Conservation (phyloP, 1,139 yeast species). For the Magnusiomyces sp. region DNA sequence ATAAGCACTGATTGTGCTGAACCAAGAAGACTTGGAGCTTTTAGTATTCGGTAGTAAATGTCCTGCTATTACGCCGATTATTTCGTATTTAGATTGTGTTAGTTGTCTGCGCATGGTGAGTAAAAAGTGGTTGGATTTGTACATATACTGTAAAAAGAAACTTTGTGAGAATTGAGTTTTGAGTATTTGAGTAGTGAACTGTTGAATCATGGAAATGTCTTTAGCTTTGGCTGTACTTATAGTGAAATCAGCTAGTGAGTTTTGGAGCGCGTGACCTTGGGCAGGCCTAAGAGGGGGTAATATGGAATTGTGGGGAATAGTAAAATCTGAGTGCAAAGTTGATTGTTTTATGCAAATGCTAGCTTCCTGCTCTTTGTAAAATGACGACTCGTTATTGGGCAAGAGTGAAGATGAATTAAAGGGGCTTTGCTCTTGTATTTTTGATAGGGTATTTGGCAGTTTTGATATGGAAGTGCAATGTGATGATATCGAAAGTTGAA, state of each 20-base stretch:
- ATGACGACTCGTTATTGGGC: too few species aligned
- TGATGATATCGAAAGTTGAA: too few species aligned
- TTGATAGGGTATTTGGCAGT: too few species aligned
- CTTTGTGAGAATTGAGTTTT: not conserved
- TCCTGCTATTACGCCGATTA: conserved; percentile 1
- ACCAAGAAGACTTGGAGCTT: not conserved
- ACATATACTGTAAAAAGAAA: not conserved
- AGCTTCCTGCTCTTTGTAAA: too few species aligned
- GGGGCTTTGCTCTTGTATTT: too few species aligned
- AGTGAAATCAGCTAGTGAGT: not conserved
- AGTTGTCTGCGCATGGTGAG: not conserved
- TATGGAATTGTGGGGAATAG: too few species aligned
- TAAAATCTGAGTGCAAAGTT: too few species aligned
- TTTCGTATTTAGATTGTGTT: not conserved
- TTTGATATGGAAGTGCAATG: too few species aligned
- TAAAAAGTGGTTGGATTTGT: not conserved
- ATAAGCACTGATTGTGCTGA: not conserved
- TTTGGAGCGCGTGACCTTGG: too few species aligned
- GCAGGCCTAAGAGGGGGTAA: too few species aligned
- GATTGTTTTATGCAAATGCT: too few species aligned
- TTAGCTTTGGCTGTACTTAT: not conserved
- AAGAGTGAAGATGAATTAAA: too few species aligned
- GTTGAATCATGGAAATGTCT: not conserved
- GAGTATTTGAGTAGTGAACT: not conserved
- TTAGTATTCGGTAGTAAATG: not conserved